A percentile compares a stretch with the other conserved stretches of the same genome.
These are phyloP conservation scores for Syzygium malaccense DNA, from an alignment of 441 rosid genomes.

Conservation along the genomic window DNA sequence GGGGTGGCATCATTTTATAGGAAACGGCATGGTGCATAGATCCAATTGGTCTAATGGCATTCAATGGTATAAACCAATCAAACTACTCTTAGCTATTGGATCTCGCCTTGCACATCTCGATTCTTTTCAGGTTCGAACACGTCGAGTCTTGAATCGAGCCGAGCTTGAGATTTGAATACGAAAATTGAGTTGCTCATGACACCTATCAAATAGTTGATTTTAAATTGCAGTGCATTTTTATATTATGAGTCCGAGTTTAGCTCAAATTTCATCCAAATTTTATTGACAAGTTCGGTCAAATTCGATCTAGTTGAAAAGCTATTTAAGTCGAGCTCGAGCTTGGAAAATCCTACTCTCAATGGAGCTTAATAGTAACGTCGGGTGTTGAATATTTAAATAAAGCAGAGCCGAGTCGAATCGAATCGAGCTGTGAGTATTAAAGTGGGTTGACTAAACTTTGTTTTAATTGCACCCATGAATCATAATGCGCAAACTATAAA, in stretches of 20 bases:
- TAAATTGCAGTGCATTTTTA: neutral
- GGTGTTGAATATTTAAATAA: neutral
- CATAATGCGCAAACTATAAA: neutral
- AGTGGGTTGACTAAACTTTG: fast-evolving
- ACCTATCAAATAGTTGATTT: neutral
- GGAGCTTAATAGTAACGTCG: fast-evolving
- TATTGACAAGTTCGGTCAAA: neutral
- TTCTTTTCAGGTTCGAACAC: neutral
- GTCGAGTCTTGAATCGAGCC: neutral
- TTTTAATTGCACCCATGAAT: neutral
- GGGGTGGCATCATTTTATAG: neutral
- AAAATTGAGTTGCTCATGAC: neutral
- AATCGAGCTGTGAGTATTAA: neutral
- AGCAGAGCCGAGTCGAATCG: neutral
- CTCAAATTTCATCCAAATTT: neutral
- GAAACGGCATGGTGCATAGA: neutral
- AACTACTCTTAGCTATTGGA: fast-evolving
- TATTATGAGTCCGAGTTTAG: neutral
- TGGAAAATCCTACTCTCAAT: neutral
- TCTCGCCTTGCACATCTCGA: neutral
- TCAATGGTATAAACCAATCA: neutral
- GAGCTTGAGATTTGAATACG: neutral
- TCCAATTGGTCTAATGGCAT: neutral
- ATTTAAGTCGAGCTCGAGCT: neutral
- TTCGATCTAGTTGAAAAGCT: neutral